Evolutionary conservation across 2,329 filamentous ascomycete species (phyloP), one percentile per base, ranked within the genome.

Genomic region (Pseudogymnoascus sp.): DNA sequence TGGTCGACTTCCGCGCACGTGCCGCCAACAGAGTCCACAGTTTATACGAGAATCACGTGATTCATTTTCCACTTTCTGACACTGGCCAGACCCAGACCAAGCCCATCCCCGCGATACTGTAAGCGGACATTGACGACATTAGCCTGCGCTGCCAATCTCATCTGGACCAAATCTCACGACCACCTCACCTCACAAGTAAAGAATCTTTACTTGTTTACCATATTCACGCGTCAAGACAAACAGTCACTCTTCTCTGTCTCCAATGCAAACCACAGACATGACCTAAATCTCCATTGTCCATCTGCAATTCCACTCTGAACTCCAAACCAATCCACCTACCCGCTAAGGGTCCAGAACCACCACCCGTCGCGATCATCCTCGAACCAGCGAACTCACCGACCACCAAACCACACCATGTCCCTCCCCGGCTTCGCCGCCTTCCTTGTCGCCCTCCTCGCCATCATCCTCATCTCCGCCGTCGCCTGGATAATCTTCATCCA

Each of bases 401-500:
- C 5, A 55, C 25, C 1, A 8, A 61, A 61, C 63, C 55, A 59
- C 65, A 76, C 67, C 64, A 86, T 86, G 81, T 78, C 81, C 66
- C 76, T 82, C 59, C 79, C 82, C 67, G 86, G 87, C 71, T 82
- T 87, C 65, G 86, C 86, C 70, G 84, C 86, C 67, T 85, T 92
- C 76, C 82, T 92, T 73, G 85, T 95, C 72, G 81, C 90, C 70
- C 74, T 93, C 70, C 69, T 90, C 67, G 76, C 91, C 68, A 72
- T 89, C 69, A 71, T 84, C 61, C 64, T 87, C 61, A 74, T 78
- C 61, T 83, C 75, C 27, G 85, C 77, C 62, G 74, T 81, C 62
- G 86, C 81, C 70, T 93, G 87, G 86, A 77, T 91, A 64, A 74
- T 85, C 70, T 92, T 87, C 71, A 85, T 86, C 31, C 87, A 90